Evolutionary conservation across 768 basidiomycete species (phyloP), one percentile per base, ranked within the genome.

Genomic region (Xerocomus potaroensis): DNA sequence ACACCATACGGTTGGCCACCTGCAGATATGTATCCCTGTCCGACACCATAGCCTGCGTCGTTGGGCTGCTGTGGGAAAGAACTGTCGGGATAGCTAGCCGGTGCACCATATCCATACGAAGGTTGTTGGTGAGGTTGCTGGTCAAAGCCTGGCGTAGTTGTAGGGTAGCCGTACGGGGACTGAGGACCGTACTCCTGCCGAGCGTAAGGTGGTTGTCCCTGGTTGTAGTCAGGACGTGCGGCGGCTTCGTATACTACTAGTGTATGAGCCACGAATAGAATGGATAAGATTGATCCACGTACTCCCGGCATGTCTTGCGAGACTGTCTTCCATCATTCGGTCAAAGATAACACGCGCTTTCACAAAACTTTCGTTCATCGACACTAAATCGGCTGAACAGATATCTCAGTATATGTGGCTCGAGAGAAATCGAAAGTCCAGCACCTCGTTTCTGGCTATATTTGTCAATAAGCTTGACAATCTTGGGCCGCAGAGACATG

Each of bases 381-480:
- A 83, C 6, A 93, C 85, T 26, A 97, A 74, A 65, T 98, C 95
- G 47, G 93, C 94, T 95, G 55, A 12, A 45, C 12, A 18, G 41
- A 15, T 16, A 11, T 43, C 8, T 35, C 45, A 45, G 33, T 14
- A 31, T 15, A 31, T 7, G 36, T 39, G 18, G 34, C 33, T 43
- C 22, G 21, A 26, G 22, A 4, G 39, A 45, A 30, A 1, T 40
- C 52, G 36, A 43, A 43, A 15, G 16, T 27, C 26, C 24, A 67
- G 43, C 44, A 79, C 75, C 78, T 68, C 92, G 76, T 71, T 97
- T 96, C 72, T 95, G 92, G 57, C 87, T 92, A 62, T 97, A 97
- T 71, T 93, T 96, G 64, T 96, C 92, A 52, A 97, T 96, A 44
- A 98, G 69, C 60, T 93, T 92, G 51, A 96, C 93, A 53, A 98